Evolutionary conservation across 163 green algal genomes (phyloP).

Genomic region (Volvox carteri): DNA sequence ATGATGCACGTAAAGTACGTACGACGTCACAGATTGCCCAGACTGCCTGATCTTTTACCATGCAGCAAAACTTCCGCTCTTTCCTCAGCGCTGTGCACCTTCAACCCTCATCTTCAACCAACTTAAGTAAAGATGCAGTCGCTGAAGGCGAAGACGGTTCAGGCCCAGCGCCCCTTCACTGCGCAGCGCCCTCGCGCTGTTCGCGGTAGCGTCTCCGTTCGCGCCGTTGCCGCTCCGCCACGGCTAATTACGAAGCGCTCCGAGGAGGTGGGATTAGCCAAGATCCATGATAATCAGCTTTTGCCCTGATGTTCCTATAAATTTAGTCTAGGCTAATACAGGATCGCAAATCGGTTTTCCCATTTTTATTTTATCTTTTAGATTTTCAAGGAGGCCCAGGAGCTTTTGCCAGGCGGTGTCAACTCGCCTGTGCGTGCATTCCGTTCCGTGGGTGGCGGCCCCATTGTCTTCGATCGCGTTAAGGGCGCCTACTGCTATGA

Average conservation of each 20-base stretch:
- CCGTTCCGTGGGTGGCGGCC: slow-evolving; percentile 95
- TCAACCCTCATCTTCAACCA: background rate
- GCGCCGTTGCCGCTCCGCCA: slow-evolving; percentile 55
- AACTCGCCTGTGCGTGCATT: slow-evolving; percentile 99
- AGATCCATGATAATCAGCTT: background rate
- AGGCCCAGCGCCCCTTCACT: slow-evolving; percentile 37
- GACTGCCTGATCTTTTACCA: slow-evolving; percentile 15
- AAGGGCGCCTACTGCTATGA: slow-evolving; percentile 97
- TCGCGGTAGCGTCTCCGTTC: slow-evolving; percentile 50
- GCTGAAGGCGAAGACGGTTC: slow-evolving; percentile 53
- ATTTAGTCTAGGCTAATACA: too few relatives aligned
- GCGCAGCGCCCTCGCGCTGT: slow-evolving; percentile 21
- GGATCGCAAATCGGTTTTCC: background rate
- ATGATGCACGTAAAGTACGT: background rate
- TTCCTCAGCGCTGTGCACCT: background rate
- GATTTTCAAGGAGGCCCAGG: slow-evolving; percentile 96
- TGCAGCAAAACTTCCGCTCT: background rate
- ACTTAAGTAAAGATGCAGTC: slow-evolving; percentile 54
- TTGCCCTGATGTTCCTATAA: background rate
- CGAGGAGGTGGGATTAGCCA: slow-evolving; percentile 60
- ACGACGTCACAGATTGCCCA: background rate
- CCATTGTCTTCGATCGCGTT: slow-evolving; percentile 98
- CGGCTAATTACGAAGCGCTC: slow-evolving; percentile 69
- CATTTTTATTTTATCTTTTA: slow-evolving; percentile 60
- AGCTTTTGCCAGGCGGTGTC: slow-evolving; percentile 96